Evolutionary conservation across 1,139 yeast genomes (phyloP).

Genomic region (Candida dubliniensis): DNA sequence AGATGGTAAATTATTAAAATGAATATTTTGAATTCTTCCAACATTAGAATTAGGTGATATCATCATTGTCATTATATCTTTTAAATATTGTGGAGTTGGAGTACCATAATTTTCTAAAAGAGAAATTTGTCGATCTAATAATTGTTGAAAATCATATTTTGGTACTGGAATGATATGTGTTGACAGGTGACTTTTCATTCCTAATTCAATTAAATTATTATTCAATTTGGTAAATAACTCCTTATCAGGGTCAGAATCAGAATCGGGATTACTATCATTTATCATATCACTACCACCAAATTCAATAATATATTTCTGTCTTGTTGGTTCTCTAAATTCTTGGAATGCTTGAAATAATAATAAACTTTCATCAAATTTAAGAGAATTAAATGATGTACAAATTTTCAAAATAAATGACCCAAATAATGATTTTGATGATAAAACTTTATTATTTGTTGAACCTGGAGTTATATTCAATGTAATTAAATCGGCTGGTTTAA

Average conservation of each 20-base stretch:
- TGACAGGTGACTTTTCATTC: conserved; percentile 13
- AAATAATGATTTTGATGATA: conserved; percentile 37
- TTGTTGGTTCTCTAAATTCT: conserved; percentile 46
- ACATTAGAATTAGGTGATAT: conserved; percentile 42
- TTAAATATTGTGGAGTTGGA: conserved; percentile 48
- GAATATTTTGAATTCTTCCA: conserved; percentile 44
- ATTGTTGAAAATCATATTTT: conserved; percentile 50
- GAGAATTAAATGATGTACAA: conserved; percentile 48
- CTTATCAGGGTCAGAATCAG: conserved; percentile 21
- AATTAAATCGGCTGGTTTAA: neutral
- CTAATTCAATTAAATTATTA: conserved; percentile 23
- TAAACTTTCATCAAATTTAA: conserved; percentile 59
- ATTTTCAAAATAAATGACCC: conserved; percentile 41
- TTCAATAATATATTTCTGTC: conserved; percentile 17
- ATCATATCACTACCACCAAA: conserved; percentile 24
- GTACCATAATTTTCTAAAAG: conserved; percentile 56
- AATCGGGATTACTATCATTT: conserved; percentile 9
- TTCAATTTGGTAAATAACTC: conserved; percentile 21
- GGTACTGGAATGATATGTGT: conserved; percentile 39
- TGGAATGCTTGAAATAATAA: conserved; percentile 56
- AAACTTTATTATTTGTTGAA: conserved; percentile 5
- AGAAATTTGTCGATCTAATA: conserved; percentile 58
- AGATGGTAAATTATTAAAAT: conserved; percentile 55
- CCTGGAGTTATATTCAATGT: neutral
- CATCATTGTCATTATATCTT: conserved; percentile 47